A percentile compares a stretch with the other conserved stretches of the same genome.
Evolutionary conservation across 2,329 filamentous ascomycete species (phyloP).

Genomic region (Colletotrichum orbiculare): DNA sequence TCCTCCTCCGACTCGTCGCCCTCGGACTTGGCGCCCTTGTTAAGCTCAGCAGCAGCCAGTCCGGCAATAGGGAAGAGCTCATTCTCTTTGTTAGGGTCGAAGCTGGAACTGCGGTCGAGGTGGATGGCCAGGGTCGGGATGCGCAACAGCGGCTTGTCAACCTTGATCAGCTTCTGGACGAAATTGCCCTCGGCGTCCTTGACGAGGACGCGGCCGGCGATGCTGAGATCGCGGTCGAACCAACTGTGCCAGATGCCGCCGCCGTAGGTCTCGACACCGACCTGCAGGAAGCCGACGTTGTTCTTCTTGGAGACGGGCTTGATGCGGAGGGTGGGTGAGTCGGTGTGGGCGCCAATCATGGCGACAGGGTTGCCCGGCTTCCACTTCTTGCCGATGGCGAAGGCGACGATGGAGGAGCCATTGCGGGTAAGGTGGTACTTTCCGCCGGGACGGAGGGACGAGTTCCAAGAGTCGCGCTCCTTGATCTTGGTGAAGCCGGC

Average conservation of each 20-base stretch:
- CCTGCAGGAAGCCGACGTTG: slow-evolving; percentile 88
- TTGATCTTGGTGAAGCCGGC: slow-evolving; percentile 90
- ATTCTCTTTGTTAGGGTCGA: slow-evolving; percentile 96
- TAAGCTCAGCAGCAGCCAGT: slow-evolving; percentile 87
- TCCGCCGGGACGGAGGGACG: slow-evolving; percentile 82
- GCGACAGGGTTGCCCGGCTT: slow-evolving; percentile 88
- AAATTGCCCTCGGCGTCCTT: slow-evolving; percentile 78
- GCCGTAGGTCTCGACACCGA: slow-evolving; percentile 96
- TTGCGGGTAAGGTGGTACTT: slow-evolving; percentile 98
- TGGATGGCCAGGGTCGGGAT: slow-evolving; percentile 96
- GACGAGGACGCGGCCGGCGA: slow-evolving; percentile 90
- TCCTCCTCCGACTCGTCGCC: slow-evolving; percentile 59
- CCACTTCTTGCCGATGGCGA: slow-evolving; percentile 92
- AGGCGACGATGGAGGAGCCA: slow-evolving; percentile 90
- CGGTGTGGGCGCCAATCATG: slow-evolving; percentile 96
- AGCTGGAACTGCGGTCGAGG: slow-evolving; percentile 85
- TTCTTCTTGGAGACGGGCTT: slow-evolving; percentile 95
- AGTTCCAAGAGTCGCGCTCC: slow-evolving; percentile 91
- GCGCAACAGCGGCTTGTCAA: slow-evolving; percentile 89
- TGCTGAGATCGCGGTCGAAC: slow-evolving; percentile 95
- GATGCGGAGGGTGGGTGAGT: slow-evolving; percentile 90
- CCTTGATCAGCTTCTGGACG: slow-evolving; percentile 86
- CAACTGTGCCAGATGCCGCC: slow-evolving; percentile 98
- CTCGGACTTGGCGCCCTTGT: slow-evolving; percentile 67
- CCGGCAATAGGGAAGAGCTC: slow-evolving; percentile 95